Base-by-base conservation (phyloP, 192 early-diverging fungal genomes). In the Linnemannia schmuckeri region DNA sequence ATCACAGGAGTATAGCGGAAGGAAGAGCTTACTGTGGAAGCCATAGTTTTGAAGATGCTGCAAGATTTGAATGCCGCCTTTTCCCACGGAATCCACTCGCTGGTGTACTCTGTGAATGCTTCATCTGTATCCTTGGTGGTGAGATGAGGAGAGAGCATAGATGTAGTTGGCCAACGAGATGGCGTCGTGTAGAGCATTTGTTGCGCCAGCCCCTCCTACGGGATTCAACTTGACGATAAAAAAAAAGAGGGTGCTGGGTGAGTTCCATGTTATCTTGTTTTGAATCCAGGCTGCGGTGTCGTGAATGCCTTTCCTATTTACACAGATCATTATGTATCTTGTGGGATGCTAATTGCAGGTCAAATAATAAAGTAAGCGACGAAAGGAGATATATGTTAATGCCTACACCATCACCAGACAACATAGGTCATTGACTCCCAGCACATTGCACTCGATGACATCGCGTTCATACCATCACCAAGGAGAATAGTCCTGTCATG, bases 21-120 rank as follows among this genome's bases (percentile, higher is more conserved):
- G 7, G 41, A 41, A 24, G 20, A 55, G 20, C 52, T 20, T 55
- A 55, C 52, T 24, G 52, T 55, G 4, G 52, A 55, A 1, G 52
- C 22, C 52, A 55, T 55, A 6, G 52, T 55, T 6, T 55, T 55
- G 52, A 24, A 55, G 52, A 55, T 70, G 33, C 30, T 42, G 33
- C 77, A 71, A 17, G 77, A 70, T 4, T 78, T 69, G 22, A 49
- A 77, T 1, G 55, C 35, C 15, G 44, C 68, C 77, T 78, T 78
- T 41, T 33, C 71, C 54, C 72, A 35, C 13, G 52, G 40, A 17
- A 61, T 61, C 1, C 78, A 54, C 24, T 80, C 78, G 0, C 27
- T 15, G 13, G 7, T 22, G 54, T 80, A 80, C 3, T n/a, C 42
- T 18, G 12, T 4, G 20, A 80, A 80, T 33, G 71, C 78, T 6